Evolutionary conservation across 495 filamentous ascomycete species (phyloP), one percentile per base, ranked within the genome.

Genomic region (Lichenothelia convexa): DNA sequence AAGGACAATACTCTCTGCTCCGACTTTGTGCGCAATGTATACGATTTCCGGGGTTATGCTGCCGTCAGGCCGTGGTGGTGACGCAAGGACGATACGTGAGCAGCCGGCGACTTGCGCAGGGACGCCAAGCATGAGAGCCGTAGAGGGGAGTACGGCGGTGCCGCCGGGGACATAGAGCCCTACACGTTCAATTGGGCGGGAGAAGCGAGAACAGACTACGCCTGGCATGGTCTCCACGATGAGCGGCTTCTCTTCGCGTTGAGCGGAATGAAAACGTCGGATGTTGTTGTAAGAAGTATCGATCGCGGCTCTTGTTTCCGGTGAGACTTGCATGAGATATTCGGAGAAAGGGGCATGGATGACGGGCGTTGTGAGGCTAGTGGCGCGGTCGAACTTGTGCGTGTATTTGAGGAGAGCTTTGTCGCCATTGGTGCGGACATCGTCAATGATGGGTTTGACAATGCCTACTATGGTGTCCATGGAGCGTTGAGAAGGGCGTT

Each of bases 71-170:
- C 89, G 76, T 5, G 89, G 91, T 5, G 89, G 89, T 0, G 87
- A 86, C 7, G 91, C 89, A 20, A 97, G 54, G 16, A 97, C 76
- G 31, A 97, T 95, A 56, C 75, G 85, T 55, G 84, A 73, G 67
- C 89, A 97, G n/a, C 89, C 91, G 9, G 89, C 89, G 3, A 94
- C 89, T 73, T 89, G 86, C 21, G 89, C 89, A 13, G 89, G 89
- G 4, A 95, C 89, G 50, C 89, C 89, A 18, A 97, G 68, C 89
- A 97, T 97, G 48, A 97, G 73, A 2, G 89, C 89, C 11, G 89
- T 93, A 32, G 83, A 92, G 3, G 89, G 89, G 11, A 97, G 69
- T 9, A 97, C 89, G 1, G 89, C 89, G 0, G 89, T 97, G 34
- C 89, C 89, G 38, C 89, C 89, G 6, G 89, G 89, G 6, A 97